These are phyloP conservation scores for Leptodontidium sp. DNA, from an alignment of 2,329 filamentous ascomycete species.

Conservation along the genomic window DNA sequence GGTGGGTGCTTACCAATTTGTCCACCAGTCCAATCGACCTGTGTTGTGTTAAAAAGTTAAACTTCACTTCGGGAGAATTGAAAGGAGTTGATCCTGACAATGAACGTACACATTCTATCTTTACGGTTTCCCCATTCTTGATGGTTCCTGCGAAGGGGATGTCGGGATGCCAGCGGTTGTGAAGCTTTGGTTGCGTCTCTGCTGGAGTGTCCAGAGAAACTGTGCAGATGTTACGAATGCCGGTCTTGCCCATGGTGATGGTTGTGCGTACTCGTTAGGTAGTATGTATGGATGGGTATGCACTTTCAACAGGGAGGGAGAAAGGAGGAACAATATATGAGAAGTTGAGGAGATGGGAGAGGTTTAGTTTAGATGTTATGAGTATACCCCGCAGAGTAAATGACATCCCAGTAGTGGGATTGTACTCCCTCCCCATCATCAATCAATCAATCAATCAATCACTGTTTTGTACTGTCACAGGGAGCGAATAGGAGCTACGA, in stretches of 20 bases:
- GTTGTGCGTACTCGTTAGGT: not conserved
- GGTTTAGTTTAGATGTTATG: not conserved
- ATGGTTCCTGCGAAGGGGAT: slow-evolving; percentile 78
- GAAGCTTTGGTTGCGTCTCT: slow-evolving; percentile 71
- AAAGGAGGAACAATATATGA: slow-evolving; percentile 4
- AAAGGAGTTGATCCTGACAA: slow-evolving; percentile 3
- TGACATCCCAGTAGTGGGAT: slow-evolving; percentile 12
- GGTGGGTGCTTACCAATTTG: slow-evolving; percentile 70
- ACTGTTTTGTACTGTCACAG: slow-evolving; percentile 13
- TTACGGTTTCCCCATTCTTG: slow-evolving; percentile 85
- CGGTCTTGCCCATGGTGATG: slow-evolving; percentile 56
- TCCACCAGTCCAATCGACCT: slow-evolving; percentile 66
- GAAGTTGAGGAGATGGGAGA: not conserved
- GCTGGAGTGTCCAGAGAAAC: slow-evolving; percentile 78
- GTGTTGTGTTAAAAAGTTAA: slow-evolving; percentile 6
- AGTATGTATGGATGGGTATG: not conserved
- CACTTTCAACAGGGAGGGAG: not conserved
- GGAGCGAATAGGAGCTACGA: slow-evolving; percentile 8
- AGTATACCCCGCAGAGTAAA: slow-evolving; percentile 23
- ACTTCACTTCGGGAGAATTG: not conserved
- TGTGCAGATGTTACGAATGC: slow-evolving; percentile 75
- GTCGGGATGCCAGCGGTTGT: slow-evolving; percentile 94
- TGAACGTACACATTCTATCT: slow-evolving; percentile 77
- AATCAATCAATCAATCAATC: too few species aligned
- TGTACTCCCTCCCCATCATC: slow-evolving; percentile 3